Percentiles rank a stretch among this genome's conserved stretches.
Evolutionary conservation across 2,329 filamentous ascomycete species (phyloP).

Genomic region (Alternaria arbusti): DNA sequence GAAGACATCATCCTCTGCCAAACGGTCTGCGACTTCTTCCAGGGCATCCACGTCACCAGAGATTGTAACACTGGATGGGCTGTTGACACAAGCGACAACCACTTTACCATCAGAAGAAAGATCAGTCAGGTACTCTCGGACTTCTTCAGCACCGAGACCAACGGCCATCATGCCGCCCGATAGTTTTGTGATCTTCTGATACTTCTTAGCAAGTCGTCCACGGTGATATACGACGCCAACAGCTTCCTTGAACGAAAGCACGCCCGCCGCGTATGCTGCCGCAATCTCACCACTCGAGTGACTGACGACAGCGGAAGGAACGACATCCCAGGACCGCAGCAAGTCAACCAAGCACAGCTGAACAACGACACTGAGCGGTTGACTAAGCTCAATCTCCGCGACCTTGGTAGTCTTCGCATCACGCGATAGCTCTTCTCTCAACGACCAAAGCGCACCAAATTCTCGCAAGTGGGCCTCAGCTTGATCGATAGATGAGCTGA

Average conservation of each 20-base stretch:
- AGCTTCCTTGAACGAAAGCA: conserved; percentile 10
- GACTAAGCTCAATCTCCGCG: conserved; percentile 14
- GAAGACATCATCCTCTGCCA: conserved; percentile 50
- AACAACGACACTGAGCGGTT: conserved; percentile 25
- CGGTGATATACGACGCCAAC: conserved; percentile 22
- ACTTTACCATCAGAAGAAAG: not conserved
- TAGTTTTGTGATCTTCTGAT: not conserved
- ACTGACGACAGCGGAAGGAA: conserved; percentile 14
- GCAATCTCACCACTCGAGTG: conserved; percentile 39
- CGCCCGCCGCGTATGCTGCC: conserved; percentile 34
- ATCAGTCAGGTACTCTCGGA: conserved; percentile 1
- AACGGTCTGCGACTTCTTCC: conserved; percentile 32
- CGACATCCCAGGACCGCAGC: conserved; percentile 15
- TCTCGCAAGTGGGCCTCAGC: not conserved
- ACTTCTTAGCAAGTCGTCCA: conserved; percentile 22
- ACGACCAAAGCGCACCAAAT: conserved; percentile 1
- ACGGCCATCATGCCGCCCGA: conserved; percentile 27
- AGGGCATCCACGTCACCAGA: conserved; percentile 52
- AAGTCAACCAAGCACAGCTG: conserved; percentile 24
- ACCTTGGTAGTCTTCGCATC: not conserved
- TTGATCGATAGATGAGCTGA: not conserved
- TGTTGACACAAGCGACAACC: conserved; percentile 15
- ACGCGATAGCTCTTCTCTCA: not conserved
- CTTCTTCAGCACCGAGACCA: conserved; percentile 11
- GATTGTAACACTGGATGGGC: conserved; percentile 49